A percentile compares a stretch with the other conserved stretches of the same genome.
Conservation (phyloP, 2,329 filamentous ascomycete genomes). For the Pseudogymnoascus sp. region DNA sequence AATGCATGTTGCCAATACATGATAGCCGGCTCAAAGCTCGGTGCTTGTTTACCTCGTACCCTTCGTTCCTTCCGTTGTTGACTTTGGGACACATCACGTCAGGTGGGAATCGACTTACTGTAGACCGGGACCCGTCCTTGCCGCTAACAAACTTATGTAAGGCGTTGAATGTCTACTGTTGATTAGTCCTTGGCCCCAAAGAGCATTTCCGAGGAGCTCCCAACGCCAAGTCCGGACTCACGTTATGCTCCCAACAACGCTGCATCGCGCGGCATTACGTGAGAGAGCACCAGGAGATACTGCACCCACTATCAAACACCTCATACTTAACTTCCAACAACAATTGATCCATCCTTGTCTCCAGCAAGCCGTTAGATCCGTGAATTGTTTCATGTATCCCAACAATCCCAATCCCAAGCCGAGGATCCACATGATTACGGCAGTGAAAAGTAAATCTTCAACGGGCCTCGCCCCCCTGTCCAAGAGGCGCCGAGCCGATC, state of each 20-base stretch:
- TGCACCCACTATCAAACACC: background rate
- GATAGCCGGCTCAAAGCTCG: background rate
- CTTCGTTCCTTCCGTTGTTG: background rate
- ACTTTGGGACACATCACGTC: background rate
- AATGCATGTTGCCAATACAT: background rate
- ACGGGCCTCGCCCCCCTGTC: background rate
- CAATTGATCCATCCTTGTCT: background rate
- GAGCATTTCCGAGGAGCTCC: background rate
- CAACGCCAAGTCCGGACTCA: background rate
- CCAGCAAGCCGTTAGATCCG: background rate
- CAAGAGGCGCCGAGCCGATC: slow-evolving; percentile 4
- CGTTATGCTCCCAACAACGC: slow-evolving; percentile 2
- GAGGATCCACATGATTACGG: background rate
- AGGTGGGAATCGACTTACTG: background rate
- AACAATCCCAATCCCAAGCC: background rate
- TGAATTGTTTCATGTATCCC: background rate
- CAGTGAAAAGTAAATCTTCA: slow-evolving; percentile 1
- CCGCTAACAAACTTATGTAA: background rate
- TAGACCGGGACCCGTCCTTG: background rate
- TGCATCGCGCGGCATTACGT: background rate
- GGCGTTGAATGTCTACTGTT: background rate
- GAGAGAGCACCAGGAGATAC: background rate
- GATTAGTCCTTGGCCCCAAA: background rate
- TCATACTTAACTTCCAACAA: background rate
- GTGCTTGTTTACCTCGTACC: background rate